These are phyloP conservation scores for Monilinia polystroma DNA, from an alignment of 2,329 filamentous ascomycete species.

Conservation along the genomic window DNA sequence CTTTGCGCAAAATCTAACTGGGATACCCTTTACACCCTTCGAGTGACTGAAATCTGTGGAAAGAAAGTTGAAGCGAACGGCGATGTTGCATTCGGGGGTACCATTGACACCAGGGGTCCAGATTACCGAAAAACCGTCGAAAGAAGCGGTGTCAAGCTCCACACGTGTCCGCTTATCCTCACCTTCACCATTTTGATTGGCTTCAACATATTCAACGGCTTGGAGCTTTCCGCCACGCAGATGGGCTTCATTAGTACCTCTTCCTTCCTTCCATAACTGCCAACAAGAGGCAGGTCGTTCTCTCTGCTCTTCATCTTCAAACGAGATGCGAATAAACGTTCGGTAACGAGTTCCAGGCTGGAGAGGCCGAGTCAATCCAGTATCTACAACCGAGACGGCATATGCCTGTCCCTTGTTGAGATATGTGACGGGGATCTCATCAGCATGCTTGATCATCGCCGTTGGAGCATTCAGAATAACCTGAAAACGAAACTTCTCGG, in stretches of 20 bases:
- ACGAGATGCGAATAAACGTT: slow-evolving; percentile 91
- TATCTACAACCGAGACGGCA: slow-evolving; percentile 80
- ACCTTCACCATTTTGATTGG: slow-evolving; percentile 56
- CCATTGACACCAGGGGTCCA: slow-evolving; percentile 77
- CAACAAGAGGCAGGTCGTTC: slow-evolving; percentile 79
- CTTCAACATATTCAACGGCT: slow-evolving; percentile 89
- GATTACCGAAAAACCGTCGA: slow-evolving; percentile 88
- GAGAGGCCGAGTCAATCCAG: slow-evolving; percentile 58
- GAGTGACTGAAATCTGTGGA: slow-evolving; percentile 99
- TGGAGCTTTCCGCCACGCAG: slow-evolving; percentile 89
- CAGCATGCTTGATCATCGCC: slow-evolving; percentile 86
- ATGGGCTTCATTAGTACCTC: slow-evolving; percentile 93
- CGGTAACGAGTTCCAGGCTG: slow-evolving; percentile 70
- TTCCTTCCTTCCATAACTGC: slow-evolving; percentile 94
- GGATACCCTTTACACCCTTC: slow-evolving; percentile 97
- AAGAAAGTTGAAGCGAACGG: slow-evolving; percentile 95
- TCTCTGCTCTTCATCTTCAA: slow-evolving; percentile 92
- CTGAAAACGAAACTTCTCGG: slow-evolving; percentile 82
- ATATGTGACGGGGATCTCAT: slow-evolving; percentile 96
- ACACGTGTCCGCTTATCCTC: slow-evolving; percentile 67
- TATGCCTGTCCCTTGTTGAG: slow-evolving; percentile 98
- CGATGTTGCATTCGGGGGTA: slow-evolving; percentile 74
- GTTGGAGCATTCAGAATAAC: slow-evolving; percentile 90
- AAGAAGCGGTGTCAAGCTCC: slow-evolving; percentile 74
- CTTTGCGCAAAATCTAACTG: slow-evolving; percentile 88